Evolutionary conservation across 768 basidiomycete genomes (phyloP), one percentile per base, ranked within the genome.

Genomic region (Panaeolus papilionaceus): DNA sequence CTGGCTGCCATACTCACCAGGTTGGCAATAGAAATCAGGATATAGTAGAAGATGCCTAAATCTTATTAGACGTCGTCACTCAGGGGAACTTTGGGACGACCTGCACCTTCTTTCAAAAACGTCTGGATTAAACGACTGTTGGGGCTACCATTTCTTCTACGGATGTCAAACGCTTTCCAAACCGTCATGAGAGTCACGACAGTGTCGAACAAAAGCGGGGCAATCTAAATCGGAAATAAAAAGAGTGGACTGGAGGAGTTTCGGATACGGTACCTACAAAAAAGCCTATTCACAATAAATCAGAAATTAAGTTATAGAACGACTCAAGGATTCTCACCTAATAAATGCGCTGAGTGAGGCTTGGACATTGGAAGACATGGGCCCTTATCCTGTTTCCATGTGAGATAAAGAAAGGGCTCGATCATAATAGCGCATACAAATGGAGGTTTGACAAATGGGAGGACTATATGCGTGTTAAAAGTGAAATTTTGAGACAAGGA

Each of bases 1-100:
- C 38, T 16, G 38, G n/a, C 51, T 49, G 42, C 26, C 37, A 26
- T 33, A 37, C 80, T 66, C 61, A 84, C 84, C 81, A 94, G 79
- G 80, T 94, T 94, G 61, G 92, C 92, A 63, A 93, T 88, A n/a
- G 92, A 93, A 75, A 94, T 94, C 70, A 94, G 78, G 67, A 94
- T 84, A 74, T 93, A 94, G 74, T 94, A 94, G 76, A 93, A 94
- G 68, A 94, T 88, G 69, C 92, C 91, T 90, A 71, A 14, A 64
- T 67, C 26, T 26, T 28, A 38, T 39, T 20, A 67, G 58, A 62
- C 38, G 20, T 6, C 39, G 37, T 40, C 65, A 10, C n/a, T 28
- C 8, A 54, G 33, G 39, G 42, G 47, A 67, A 39, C 26, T 12
- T 61, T 44, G 61, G 54, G 47, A 49, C 20, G 3, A 49, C 20